Percentiles rank a stretch among this genome's conserved stretches.
Evolutionary conservation across 352 stramenopile genomes (phyloP).

Genomic region (Aphanomyces invadans): DNA sequence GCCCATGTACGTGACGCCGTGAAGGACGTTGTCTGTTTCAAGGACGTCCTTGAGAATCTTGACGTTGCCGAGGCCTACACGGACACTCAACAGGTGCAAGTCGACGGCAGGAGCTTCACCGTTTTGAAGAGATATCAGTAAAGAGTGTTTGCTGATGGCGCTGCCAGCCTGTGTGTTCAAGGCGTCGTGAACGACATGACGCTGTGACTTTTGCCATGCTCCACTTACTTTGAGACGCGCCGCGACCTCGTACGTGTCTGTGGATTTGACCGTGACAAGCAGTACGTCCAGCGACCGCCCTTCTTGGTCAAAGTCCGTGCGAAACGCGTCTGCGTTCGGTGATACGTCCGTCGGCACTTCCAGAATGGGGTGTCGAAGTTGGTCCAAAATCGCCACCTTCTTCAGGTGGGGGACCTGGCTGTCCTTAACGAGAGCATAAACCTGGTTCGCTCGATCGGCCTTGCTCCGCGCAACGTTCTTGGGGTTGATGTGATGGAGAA

Average conservation of each 20-base stretch:
- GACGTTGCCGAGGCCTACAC: constrained; percentile 33
- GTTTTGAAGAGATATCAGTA: constrained; percentile 64
- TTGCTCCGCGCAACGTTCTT: neutral
- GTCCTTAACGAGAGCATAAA: constrained; percentile 51
- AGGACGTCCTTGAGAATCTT: constrained; percentile 28
- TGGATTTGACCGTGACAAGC: constrained; percentile 60
- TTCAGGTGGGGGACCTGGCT: constrained; percentile 32
- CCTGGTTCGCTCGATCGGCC: neutral
- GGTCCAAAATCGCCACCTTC: constrained; percentile 9
- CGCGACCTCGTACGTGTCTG: constrained; percentile 37
- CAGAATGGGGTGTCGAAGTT: constrained; percentile 37
- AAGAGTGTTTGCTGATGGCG: constrained; percentile 36
- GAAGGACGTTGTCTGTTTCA: constrained; percentile 36
- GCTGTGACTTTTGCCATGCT: too few relatives aligned
- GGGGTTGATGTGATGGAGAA: constrained; percentile 20
- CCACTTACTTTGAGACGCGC: constrained; percentile 14
- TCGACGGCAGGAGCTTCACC: too few relatives aligned
- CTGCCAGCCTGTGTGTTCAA: constrained; percentile 13
- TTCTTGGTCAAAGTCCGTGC: neutral
- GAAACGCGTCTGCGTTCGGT: neutral
- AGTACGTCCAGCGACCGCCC: constrained; percentile 43
- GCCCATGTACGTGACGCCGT: constrained; percentile 64
- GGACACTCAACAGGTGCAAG: neutral
- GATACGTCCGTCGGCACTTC: constrained; percentile 4
- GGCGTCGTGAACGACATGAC: too few relatives aligned